Conservation (phyloP, 768 basidiomycete genomes). For the Ephemerocybe angulata region DNA sequence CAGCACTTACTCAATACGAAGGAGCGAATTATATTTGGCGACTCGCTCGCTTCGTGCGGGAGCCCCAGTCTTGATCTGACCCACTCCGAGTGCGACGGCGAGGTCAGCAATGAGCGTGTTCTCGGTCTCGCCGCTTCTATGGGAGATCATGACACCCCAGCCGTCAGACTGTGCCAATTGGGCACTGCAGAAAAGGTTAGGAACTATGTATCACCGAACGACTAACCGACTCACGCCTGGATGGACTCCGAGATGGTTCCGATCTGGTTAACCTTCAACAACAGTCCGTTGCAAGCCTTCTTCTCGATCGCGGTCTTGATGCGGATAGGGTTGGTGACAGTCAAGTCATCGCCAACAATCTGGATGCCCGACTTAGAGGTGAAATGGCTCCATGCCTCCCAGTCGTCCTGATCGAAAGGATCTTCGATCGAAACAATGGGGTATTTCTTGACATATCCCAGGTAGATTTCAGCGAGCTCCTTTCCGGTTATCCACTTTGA, state of each 20-base stretch:
- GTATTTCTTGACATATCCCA: conserved; percentile 84
- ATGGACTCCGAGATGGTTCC: conserved; percentile 99
- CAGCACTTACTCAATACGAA: conserved; percentile 80
- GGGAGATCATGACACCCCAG: conserved; percentile 99
- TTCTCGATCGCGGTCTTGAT: conserved; percentile 99
- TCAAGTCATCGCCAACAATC: conserved; percentile 94
- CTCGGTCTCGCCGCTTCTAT: conserved; percentile 98
- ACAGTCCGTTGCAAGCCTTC: conserved; percentile 98
- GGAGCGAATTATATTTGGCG: conserved; percentile 86
- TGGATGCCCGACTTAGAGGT: conserved; percentile 76
- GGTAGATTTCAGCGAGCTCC: conserved; percentile 91
- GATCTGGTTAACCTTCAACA: conserved; percentile 99
- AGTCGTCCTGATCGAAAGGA: conserved; percentile 99
- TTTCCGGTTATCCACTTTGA: conserved; percentile 93
- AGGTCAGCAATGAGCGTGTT: conserved; percentile 96
- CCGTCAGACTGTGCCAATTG: conserved; percentile 93
- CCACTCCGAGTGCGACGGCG: conserved; percentile 85
- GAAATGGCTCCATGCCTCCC: conserved; percentile 96
- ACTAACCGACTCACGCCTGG: no score
- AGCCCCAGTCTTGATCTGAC: conserved; percentile 98
- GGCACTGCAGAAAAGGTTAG: no score
- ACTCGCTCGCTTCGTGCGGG: conserved; percentile 96
- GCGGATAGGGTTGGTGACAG: conserved; percentile 94
- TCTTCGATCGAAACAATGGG: conserved; percentile 96
- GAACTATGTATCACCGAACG: no score